Evolutionary conservation across 2,329 filamentous ascomycete species (phyloP).

Genomic region (Fusarium euwallaceae): DNA sequence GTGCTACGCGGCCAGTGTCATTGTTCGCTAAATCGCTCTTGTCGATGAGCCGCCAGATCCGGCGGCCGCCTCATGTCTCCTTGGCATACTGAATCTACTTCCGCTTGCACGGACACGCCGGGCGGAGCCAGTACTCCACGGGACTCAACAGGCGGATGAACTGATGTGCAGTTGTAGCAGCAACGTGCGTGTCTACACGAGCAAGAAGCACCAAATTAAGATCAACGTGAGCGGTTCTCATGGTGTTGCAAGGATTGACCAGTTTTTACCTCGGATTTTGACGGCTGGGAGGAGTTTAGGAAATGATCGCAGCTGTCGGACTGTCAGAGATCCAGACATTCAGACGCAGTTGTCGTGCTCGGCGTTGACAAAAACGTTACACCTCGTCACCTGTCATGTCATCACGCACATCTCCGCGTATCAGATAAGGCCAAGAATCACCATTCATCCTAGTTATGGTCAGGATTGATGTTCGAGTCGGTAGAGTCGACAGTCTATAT

Average conservation of each 20-base stretch:
- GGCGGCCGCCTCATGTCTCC: constrained; percentile 38
- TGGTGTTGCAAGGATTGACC: constrained; percentile 18
- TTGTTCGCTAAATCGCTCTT: constrained; percentile 17
- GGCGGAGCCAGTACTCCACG: constrained; percentile 25
- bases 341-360: constrained; percentile 13
- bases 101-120: constrained; percentile 42
- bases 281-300: neutral
- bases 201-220: constrained; percentile 31
- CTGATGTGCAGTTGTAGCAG: constrained; percentile 27
- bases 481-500: neutral
- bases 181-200: constrained; percentile 1
- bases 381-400: constrained; percentile 15
- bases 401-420: constrained; percentile 3
- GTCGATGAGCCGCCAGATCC: constrained; percentile 45
- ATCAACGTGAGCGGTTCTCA: constrained; percentile 35
- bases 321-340: constrained; percentile 10
- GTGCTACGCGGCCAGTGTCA: constrained; percentile 4
- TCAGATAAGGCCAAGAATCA: constrained; percentile 4
- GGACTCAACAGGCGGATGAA: constrained; percentile 15
- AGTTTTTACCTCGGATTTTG: constrained; percentile 1
- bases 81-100: constrained; percentile 39
- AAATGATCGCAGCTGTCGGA: constrained; percentile 14
- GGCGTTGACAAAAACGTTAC: constrained; percentile 3
- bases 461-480: neutral
- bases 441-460: neutral